Percentiles rank a stretch among this genome's conserved stretches.
phyloP scores from a whole-genome alignment of 129 eudicot genomes.

The Chrysanthemum lavandulifolium region DNA sequence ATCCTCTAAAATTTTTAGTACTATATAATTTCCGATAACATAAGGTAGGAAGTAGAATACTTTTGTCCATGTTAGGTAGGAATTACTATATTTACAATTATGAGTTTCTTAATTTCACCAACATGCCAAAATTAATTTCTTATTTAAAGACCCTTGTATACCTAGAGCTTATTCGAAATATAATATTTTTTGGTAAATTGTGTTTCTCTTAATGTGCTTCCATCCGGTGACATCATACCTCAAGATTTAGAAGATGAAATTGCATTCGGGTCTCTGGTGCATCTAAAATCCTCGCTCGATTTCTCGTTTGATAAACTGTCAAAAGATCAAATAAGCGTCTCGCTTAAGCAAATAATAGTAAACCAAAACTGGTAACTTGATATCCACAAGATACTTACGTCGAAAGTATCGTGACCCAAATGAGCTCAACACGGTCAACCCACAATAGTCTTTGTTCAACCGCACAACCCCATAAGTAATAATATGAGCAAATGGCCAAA shows the following conservation, averaged over 20 bases:
- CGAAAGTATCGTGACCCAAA: conserved; percentile 92
- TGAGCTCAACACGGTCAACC: conserved; percentile 90
- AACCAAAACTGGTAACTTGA: not conserved
- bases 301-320: conserved; percentile 63
- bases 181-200: too few species aligned
- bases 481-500: conserved; percentile 61
- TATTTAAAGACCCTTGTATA: too few species aligned
- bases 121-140: not conserved
- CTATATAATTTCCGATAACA: too few species aligned
- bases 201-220: not conserved
- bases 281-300: conserved; percentile 70
- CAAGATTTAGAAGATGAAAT: conserved; percentile 39
- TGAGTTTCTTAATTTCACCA: not conserved
- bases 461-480: conserved; percentile 72
- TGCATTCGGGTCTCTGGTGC: conserved; percentile 46
- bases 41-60: not conserved
- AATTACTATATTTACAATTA: not conserved
- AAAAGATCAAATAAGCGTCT: conserved; percentile 5
- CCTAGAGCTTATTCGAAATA: too few species aligned
- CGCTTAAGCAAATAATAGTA: not conserved
- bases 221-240: conserved; percentile 38
- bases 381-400: conserved; percentile 48
- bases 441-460: conserved; percentile 88
- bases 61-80: not conserved
- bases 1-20: too few species aligned